Evolutionary conservation across 495 filamentous ascomycete genomes (phyloP).

Genomic region (Aspergillus cavernicola): DNA sequence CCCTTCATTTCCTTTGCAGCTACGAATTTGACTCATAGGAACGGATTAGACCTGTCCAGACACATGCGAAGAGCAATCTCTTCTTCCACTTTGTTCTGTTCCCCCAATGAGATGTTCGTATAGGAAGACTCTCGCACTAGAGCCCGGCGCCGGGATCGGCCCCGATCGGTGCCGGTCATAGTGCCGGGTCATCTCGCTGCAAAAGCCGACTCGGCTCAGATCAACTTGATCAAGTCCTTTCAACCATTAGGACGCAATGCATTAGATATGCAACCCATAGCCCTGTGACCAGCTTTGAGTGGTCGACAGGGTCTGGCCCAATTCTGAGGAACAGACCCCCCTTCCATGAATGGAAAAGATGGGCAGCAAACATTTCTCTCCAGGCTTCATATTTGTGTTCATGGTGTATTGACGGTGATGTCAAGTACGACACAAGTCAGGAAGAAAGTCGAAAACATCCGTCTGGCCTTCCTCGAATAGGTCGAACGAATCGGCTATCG

Average conservation of each 20-base stretch:
- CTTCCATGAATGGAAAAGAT: too few species aligned
- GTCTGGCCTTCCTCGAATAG: conserved; percentile 45
- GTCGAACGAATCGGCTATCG: conserved; percentile 43
- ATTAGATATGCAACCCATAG: neutral
- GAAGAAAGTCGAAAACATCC: conserved; percentile 44
- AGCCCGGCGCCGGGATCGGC: conserved; percentile 1
- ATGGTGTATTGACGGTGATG: too few species aligned
- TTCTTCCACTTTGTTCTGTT: neutral
- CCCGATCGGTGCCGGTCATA: conserved; percentile 22
- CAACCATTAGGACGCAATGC: neutral
- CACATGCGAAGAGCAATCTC: conserved; percentile 1
- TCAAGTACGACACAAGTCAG: conserved; percentile 28
- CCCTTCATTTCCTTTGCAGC: neutral
- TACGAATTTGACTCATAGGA: conserved; percentile 2
- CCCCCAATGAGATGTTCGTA: conserved; percentile 9
- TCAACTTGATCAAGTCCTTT: neutral
- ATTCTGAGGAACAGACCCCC: neutral
- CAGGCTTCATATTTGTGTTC: too few species aligned
- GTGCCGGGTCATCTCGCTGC: conserved; percentile 18
- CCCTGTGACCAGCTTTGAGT: neutral
- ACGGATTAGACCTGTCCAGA: conserved; percentile 9
- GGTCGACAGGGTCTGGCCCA: neutral
- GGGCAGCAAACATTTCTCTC: too few species aligned
- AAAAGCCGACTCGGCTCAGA: neutral
- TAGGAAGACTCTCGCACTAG: conserved; percentile 1